Percentiles rank a stretch among this genome's conserved stretches.
Evolutionary conservation across 371 early-diverging fungal species (phyloP).

Genomic region (Apophysomyces trapeziformis): DNA sequence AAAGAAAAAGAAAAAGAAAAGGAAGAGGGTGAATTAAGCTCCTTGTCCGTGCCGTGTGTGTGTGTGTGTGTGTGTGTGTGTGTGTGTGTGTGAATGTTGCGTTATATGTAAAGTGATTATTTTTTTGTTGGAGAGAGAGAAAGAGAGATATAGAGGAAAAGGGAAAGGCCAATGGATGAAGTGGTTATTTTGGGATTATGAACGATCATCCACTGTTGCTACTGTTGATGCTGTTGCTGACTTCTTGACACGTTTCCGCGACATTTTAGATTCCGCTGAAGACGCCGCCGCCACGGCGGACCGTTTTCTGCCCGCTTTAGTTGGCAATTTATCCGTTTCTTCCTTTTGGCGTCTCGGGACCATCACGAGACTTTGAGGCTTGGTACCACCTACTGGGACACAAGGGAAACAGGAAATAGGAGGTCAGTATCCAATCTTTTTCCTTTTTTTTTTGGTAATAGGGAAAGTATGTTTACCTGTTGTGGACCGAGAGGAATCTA

Average conservation of each 20-base stretch:
- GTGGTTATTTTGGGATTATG: background rate
- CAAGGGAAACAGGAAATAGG: too few relatives aligned
- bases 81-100: background rate
- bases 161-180: too few relatives aligned
- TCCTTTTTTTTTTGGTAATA: background rate
- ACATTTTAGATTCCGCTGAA: background rate
- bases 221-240: background rate
- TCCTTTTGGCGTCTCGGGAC: conserved; percentile 1
- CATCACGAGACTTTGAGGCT: conserved; percentile 10
- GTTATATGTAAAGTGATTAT: background rate
- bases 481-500: conserved; percentile 4
- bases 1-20: too few relatives aligned
- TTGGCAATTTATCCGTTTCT: background rate
- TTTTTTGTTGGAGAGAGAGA: background rate
- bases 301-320: conserved; percentile 6
- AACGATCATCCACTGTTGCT: background rate
- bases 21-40: too few relatives aligned
- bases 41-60: background rate
- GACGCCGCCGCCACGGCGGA: conserved; percentile 10
- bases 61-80: too few relatives aligned
- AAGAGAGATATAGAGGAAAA: background rate
- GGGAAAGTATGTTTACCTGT: background rate
- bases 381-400: background rate
- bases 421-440: background rate
- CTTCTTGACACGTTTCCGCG: conserved; percentile 7